phyloP scores from a whole-genome alignment of 345 rosid genomes.

The Camelina laxa region DNA sequence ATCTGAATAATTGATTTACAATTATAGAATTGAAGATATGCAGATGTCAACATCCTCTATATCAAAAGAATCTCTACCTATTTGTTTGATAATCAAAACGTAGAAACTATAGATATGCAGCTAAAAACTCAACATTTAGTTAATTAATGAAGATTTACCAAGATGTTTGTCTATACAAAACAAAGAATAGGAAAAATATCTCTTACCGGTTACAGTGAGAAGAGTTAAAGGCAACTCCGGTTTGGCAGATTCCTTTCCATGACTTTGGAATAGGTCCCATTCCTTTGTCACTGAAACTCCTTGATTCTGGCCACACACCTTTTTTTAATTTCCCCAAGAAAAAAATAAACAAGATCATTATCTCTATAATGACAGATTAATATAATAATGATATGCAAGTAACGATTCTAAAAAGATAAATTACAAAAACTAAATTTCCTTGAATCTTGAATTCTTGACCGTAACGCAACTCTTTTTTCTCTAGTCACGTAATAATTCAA shows the following conservation, averaged over 20 bases:
- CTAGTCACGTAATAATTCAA: slow-evolving; percentile 38
- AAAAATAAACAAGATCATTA: background rate
- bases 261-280: slow-evolving; percentile 82
- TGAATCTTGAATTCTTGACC: slow-evolving; percentile 34
- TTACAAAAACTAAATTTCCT: background rate
- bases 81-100: slow-evolving; percentile 1
- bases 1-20: background rate
- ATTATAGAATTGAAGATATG: slow-evolving; percentile 16
- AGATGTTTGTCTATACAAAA: background rate
- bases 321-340: slow-evolving; percentile 1
- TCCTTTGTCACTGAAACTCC: slow-evolving; percentile 74
- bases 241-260: slow-evolving; percentile 92
- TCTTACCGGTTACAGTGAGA: slow-evolving; percentile 77
- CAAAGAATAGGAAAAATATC: background rate
- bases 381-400: slow-evolving; percentile 1
- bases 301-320: slow-evolving; percentile 98
- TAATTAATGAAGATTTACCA: background rate
- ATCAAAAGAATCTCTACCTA: background rate
- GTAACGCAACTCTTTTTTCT: slow-evolving; percentile 32
- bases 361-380: slow-evolving; percentile 17
- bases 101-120: slow-evolving; percentile 14
- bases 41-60: background rate
- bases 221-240: slow-evolving; percentile 62
- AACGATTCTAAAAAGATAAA: background rate
- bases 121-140: background rate